Evolutionary conservation across 108 stramenopile species (phyloP), one percentile per base, ranked within the genome.

Genomic region (Aurantiochytrium sp.): DNA sequence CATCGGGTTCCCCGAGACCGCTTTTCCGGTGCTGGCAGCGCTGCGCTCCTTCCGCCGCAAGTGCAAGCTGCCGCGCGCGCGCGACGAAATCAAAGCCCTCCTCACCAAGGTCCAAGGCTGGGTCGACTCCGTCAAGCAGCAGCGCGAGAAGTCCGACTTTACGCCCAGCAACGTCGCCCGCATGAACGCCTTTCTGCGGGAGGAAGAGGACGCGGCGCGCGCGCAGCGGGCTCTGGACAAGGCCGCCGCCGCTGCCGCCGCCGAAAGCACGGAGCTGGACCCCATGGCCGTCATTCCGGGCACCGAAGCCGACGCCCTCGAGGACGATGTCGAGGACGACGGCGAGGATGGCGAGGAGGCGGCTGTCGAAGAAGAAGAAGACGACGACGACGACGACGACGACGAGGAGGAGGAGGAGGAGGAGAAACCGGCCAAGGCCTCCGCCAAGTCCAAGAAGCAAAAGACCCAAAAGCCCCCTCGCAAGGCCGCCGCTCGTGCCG

Each of bases 1-100:
- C 55, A 32, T 55, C 54, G 36, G 19, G 55, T 86, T 89, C 87
- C 69, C 90, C 88, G 89, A 68, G 65, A 5, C 68, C 4, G 65
- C 87, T 4, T 55, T 31, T 12, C 65, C 65, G 19, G 32, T 45
- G 4, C 15, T 50, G 32, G 45, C 41, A 15, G 54, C n/a, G 31
- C 3, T 68, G 36, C 87, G 87, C 42, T 10, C 55, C 10, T 68
- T 68, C 30, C 42, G 65, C 27, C 55, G 68, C 17, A 22, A 39
- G 22, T 2, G 48, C 41, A 21, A 22, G 45, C 4, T 45, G 55
- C 37, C 87, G 2, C n/a, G 30, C 0, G 27, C n/a, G 87, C 31
- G 65, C 2, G 65, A 31, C 5, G 59, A 39, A 15, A 45, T 68
- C 55, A 37, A 37, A 0, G 68, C 65, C 21, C 19, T 68, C n/a